A percentile compares a stretch with the other conserved stretches of the same genome.
Evolutionary conservation across 257 asterid genomes (phyloP).

Genomic region (Scutellaria baicalensis): DNA sequence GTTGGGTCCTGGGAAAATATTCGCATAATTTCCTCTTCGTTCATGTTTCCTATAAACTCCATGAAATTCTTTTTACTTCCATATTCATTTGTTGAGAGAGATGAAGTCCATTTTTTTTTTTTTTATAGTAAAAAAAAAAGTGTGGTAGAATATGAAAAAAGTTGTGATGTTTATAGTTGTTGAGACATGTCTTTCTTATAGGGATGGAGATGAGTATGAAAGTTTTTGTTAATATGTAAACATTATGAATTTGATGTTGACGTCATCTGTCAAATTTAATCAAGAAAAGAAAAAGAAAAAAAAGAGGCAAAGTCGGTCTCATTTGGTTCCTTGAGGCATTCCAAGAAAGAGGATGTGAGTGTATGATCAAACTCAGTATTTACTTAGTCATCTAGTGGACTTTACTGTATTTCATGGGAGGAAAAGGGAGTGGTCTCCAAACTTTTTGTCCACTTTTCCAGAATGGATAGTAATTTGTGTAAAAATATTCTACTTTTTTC

Average conservation of each 20-base stretch:
- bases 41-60: neutral
- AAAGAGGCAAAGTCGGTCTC: neutral
- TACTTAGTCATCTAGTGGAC: neutral
- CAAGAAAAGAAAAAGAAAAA: neutral
- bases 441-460: too few relatives aligned
- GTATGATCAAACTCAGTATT: neutral
- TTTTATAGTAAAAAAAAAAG: neutral
- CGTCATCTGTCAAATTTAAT: neutral
- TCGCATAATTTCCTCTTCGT: neutral
- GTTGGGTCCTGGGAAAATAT: neutral
- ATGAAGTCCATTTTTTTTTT: neutral
- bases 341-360: neutral
- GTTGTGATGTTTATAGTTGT: neutral
- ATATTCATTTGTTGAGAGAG: neutral
- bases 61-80: neutral
- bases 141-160: neutral
- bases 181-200: neutral
- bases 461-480: too few relatives aligned
- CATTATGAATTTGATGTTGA: neutral
- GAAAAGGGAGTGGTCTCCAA: neutral
- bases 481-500: too few relatives aligned
- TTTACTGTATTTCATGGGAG: neutral
- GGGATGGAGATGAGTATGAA: neutral
- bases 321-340: neutral
- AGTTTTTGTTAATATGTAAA: neutral